phyloP scores from a whole-genome alignment of 164 flowering plant genomes.

The Piper betle region DNA sequence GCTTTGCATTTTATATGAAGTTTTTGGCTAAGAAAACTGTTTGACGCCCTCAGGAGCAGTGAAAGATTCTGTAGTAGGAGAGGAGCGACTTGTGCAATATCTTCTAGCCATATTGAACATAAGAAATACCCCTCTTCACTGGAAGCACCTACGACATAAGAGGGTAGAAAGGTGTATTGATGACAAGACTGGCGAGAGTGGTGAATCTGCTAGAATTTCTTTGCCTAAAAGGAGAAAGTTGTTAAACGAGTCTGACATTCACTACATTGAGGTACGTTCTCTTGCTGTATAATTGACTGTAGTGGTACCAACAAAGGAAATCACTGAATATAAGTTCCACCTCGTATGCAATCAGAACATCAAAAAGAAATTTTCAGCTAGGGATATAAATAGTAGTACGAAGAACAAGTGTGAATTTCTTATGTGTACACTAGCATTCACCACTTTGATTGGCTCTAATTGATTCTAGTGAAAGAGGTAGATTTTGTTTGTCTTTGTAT shows the following conservation, averaged over 20 bases:
- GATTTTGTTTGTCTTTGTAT: neutral
- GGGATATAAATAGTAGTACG: no score
- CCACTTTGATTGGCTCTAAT: no score
- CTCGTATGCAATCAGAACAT: no score
- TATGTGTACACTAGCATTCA: no score
- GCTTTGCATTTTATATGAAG: neutral
- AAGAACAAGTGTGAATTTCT: no score
- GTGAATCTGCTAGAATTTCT: slow-evolving; percentile 32
- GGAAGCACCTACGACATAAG: slow-evolving; percentile 43
- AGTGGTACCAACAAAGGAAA: no score
- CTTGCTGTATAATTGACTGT: neutral
- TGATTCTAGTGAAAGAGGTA: neutral
- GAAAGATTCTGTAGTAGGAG: slow-evolving; percentile 92
- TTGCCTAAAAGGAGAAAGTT: slow-evolving; percentile 31
- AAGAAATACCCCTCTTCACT: slow-evolving; percentile 82
- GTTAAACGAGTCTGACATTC: slow-evolving; percentile 29
- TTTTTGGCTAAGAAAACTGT: no score
- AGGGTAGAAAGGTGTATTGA: slow-evolving; percentile 21
- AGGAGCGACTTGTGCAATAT: slow-evolving; percentile 88
- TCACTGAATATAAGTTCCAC: no score
- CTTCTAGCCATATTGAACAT: slow-evolving; percentile 64
- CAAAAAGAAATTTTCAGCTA: no score
- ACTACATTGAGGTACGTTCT: slow-evolving; percentile 48
- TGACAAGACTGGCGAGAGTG: slow-evolving; percentile 24
- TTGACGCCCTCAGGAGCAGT: slow-evolving; percentile 51